These are phyloP conservation scores for Aspergillus arachidicola DNA, from an alignment of 2,329 filamentous ascomycete species.

Conservation along the genomic window DNA sequence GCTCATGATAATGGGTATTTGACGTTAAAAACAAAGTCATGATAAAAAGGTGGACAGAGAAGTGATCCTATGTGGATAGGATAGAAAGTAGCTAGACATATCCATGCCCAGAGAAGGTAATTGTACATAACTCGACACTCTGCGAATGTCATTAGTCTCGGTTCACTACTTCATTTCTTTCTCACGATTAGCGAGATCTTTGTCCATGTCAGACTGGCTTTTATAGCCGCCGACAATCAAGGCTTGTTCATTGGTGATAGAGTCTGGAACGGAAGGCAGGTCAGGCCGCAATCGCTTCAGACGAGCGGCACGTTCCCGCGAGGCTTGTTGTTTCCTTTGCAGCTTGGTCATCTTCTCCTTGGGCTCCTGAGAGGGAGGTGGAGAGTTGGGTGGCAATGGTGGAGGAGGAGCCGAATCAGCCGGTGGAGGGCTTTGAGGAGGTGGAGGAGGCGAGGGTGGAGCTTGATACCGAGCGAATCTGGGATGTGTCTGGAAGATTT, in stretches of 20 bases:
- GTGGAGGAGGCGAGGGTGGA: conserved; percentile 29
- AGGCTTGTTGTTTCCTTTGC: conserved; percentile 30
- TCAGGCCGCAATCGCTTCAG: conserved; percentile 35
- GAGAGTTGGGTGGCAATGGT: conserved; percentile 24
- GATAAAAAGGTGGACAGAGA: not conserved
- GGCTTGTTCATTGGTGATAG: conserved; percentile 32
- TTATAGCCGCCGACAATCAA: conserved; percentile 36
- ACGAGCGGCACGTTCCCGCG: conserved; percentile 33
- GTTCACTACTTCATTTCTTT: conserved; percentile 18
- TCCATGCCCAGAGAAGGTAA: not conserved
- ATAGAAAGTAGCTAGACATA: not conserved
- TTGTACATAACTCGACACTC: not conserved
- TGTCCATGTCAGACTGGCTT: conserved; percentile 35
- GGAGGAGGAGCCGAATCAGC: conserved; percentile 23
- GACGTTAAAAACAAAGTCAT: conserved; percentile 17
- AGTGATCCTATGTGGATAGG: not conserved
- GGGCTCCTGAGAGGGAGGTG: conserved; percentile 20
- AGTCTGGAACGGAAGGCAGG: conserved; percentile 27
- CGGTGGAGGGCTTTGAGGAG: conserved; percentile 25
- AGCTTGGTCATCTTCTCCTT: conserved; percentile 28
- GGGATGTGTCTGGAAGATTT: conserved; percentile 51
- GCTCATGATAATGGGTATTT: conserved; percentile 24
- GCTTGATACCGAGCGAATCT: conserved; percentile 36
- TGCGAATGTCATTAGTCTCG: conserved; percentile 3
- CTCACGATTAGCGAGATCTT: conserved; percentile 30